These are phyloP conservation scores for Spathaspora sp. DNA, from an alignment of 1,139 yeast genomes.

Conservation along the genomic window DNA sequence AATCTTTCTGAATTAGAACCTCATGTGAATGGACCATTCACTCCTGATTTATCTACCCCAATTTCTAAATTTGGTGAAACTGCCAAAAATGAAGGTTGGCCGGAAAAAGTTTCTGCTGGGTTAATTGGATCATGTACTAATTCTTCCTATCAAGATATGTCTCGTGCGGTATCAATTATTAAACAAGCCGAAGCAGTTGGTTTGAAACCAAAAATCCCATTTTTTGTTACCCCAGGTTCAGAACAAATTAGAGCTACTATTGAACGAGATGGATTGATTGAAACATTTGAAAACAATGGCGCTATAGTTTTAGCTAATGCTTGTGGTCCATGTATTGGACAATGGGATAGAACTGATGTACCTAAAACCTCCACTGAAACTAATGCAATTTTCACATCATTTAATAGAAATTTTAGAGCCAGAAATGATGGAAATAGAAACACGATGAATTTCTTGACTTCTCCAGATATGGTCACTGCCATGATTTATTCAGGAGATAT, in stretches of 20 bases:
- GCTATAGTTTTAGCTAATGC: constrained; percentile 94
- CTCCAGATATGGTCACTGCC: constrained; percentile 96
- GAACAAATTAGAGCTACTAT: constrained; percentile 97
- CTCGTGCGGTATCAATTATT: constrained; percentile 86
- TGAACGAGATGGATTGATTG: constrained; percentile 87
- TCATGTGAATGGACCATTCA: constrained; percentile 90
- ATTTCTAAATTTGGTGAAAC: constrained; percentile 67
- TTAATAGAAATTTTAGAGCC: constrained; percentile 95
- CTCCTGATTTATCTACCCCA: constrained; percentile 91
- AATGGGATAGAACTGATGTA: constrained; percentile 84
- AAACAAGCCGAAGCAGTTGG: constrained; percentile 84
- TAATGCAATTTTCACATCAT: constrained; percentile 91
- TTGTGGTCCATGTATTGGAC: constrained; percentile 99
- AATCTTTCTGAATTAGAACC: constrained; percentile 79
- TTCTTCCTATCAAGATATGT: constrained; percentile 97
- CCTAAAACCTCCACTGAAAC: constrained; percentile 62
- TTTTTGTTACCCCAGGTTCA: constrained; percentile 97
- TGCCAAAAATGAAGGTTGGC: constrained; percentile 75
- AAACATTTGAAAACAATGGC: constrained; percentile 78
- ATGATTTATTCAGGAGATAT: constrained; percentile 92
- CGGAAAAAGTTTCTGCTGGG: constrained; percentile 78
- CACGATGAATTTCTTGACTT: constrained; percentile 93
- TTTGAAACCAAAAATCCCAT: constrained; percentile 87
- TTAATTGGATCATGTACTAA: constrained; percentile 97
- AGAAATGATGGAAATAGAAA: constrained; percentile 97